Conservation (phyloP, 75 land plant genomes). For the Larix kaempferi region DNA sequence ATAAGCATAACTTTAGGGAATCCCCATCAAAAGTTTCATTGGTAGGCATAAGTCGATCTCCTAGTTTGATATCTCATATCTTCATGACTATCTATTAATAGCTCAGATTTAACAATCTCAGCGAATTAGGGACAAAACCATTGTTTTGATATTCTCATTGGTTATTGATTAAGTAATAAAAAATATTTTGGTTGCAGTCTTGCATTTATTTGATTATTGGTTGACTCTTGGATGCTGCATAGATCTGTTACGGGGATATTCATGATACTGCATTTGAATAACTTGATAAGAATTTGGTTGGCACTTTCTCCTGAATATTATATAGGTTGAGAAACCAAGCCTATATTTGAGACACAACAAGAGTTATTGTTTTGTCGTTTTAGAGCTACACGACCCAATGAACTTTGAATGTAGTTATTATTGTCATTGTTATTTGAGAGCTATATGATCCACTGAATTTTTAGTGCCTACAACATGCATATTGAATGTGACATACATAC, state of each 20-base stretch:
- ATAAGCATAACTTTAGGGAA: no score
- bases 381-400: neutral
- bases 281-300: neutral
- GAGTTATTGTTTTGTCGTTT: neutral
- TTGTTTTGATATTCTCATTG: no score
- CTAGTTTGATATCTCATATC: no score
- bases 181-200: no score
- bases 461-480: neutral
- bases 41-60: no score
- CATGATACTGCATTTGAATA: neutral
- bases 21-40: no score
- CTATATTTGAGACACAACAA: neutral
- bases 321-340: neutral
- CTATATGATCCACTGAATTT: neutral
- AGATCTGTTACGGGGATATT: neutral
- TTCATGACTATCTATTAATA: no score
- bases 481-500: neutral
- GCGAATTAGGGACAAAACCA: no score
- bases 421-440: slow-evolving; percentile 1
- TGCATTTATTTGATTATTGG: no score
- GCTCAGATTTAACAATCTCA: no score
- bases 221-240: neutral
- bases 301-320: neutral
- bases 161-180: no score
- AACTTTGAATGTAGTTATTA: neutral